These are phyloP conservation scores for Fagopyrum tataricum DNA, from an alignment of 148 eudicot genomes.

Conservation along the genomic window DNA sequence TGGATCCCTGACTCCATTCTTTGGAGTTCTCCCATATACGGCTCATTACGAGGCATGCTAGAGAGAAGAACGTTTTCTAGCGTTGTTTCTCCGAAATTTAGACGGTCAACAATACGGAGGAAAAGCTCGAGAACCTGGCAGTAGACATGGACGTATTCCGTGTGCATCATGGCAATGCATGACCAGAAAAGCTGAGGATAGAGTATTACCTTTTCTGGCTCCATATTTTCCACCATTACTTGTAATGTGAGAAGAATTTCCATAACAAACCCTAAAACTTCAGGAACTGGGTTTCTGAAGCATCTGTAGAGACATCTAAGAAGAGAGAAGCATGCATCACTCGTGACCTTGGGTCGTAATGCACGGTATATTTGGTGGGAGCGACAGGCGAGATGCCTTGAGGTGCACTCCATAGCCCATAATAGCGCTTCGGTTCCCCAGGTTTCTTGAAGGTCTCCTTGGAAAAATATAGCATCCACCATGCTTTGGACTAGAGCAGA, in stretches of 20 bases:
- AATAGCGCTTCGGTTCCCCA: constrained; percentile 94
- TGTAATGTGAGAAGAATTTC: constrained; percentile 87
- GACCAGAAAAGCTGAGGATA: constrained; percentile 99
- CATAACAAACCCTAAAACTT: constrained; percentile 87
- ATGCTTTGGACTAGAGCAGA: constrained; percentile 97
- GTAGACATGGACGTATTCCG: constrained; percentile 89
- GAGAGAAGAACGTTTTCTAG: constrained; percentile 95
- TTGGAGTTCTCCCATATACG: constrained; percentile 50
- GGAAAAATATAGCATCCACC: constrained; percentile 98
- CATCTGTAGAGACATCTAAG: constrained; percentile 92
- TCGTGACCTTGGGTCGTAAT: constrained; percentile 78
- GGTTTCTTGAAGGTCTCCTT: constrained; percentile 91
- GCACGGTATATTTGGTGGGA: constrained; percentile 98
- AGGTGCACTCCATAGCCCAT: constrained; percentile 99
- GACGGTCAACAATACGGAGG: constrained; percentile 75
- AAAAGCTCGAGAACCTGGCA: constrained; percentile 98
- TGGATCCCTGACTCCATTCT: constrained; percentile 48
- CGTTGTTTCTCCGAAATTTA: constrained; percentile 80
- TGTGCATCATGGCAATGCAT: constrained; percentile 97
- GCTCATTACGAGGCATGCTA: constrained; percentile 92
- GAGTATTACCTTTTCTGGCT: constrained; percentile 88
- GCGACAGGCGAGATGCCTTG: constrained; percentile 93
- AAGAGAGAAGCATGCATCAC: constrained; percentile 84
- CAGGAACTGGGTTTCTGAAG: constrained; percentile 69
- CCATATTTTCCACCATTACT: constrained; percentile 99